Evolutionary conservation across 164 flowering plant genomes (phyloP).

Genomic region (Brasenia schreberi): DNA sequence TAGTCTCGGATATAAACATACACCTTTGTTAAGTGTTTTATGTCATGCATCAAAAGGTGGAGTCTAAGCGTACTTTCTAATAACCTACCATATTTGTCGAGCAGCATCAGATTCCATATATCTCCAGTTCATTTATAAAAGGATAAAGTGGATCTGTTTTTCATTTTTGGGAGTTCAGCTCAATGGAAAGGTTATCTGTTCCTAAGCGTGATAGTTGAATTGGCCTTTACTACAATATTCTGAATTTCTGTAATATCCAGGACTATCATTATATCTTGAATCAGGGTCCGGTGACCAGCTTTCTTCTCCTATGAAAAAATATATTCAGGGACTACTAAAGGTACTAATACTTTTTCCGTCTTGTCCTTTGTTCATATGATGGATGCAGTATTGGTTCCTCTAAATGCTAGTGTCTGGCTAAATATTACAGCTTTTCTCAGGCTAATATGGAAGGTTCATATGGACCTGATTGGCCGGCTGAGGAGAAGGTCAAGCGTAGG

Average conservation of each 20-base stretch:
- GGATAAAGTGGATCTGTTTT: no score
- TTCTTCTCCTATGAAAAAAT: conserved; percentile 39
- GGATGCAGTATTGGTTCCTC: background rate
- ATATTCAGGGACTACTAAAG: conserved; percentile 66
- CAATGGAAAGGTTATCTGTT: no score
- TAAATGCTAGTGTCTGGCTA: conserved; percentile 1
- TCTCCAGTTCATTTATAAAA: no score
- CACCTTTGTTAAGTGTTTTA: no score
- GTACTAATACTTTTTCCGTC: conserved; percentile 12
- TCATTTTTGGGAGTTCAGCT: no score
- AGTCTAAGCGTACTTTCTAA: no score
- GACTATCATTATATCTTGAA: conserved; percentile 46
- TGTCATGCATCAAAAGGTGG: no score
- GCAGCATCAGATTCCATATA: no score
- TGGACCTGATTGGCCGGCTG: conserved; percentile 69
- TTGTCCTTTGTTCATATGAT: background rate
- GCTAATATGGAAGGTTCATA: conserved; percentile 66
- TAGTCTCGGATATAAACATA: no score
- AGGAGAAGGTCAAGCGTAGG: conserved; percentile 75
- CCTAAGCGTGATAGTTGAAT: no score
- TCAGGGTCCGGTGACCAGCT: conserved; percentile 63
- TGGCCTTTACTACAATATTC: background rate
- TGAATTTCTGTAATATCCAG: conserved; percentile 18
- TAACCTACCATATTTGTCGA: no score
- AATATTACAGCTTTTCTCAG: conserved; percentile 17